Base-by-base conservation (phyloP, 345 rosid species). In the Rhodamnia rubescens region DNA sequence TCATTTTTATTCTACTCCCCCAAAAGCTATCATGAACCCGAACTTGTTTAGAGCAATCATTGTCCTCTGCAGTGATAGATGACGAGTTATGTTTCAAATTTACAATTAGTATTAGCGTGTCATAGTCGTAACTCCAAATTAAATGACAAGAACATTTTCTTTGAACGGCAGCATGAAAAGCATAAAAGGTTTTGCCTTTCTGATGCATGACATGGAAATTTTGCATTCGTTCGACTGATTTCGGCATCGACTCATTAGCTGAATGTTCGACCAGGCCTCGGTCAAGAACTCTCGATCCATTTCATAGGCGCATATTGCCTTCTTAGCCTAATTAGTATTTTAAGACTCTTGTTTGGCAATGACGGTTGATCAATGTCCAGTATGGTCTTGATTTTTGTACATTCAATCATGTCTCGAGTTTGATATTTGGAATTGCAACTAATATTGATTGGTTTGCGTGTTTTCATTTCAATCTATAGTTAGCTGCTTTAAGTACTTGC, bases 21-120 rank as follows among this genome's bases (percentile, higher is more conserved):
- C 16, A 36, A n/a, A 47, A 3, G 26, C 81, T 4, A 56, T 50
- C 44, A 26, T 82, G 44, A 64, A 82, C 69, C 11, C 85, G 16
- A 11, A 96, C 98, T 89, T 94, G 97, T 94, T 94, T 94, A 1
- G 99, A 97, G 93, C 95, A 95, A 87, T 94, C 96, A 84, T 85
- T 95, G 92, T 95, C 95, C 91, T 94, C 95, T 6, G 64, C 80
- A 7, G 99, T 95, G 74, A 97, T 89, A 92, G 51, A 49, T 49
- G 51, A 49, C 51, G 51, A 49, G 11, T 49, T 10, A 49, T 10
- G 51, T 9, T 49, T 49, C 51, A 49, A 9, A 11, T 9, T 9
- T 49, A 49, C 51, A 9, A 10, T 9, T 49, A 49, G 51, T 49
- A 10, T 49, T 49, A 49, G 51, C 12, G 51, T 9, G 51, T 49